These are phyloP conservation scores for Kondoa subrosea DNA, from an alignment of 768 basidiomycete species.

Conservation along the genomic window DNA sequence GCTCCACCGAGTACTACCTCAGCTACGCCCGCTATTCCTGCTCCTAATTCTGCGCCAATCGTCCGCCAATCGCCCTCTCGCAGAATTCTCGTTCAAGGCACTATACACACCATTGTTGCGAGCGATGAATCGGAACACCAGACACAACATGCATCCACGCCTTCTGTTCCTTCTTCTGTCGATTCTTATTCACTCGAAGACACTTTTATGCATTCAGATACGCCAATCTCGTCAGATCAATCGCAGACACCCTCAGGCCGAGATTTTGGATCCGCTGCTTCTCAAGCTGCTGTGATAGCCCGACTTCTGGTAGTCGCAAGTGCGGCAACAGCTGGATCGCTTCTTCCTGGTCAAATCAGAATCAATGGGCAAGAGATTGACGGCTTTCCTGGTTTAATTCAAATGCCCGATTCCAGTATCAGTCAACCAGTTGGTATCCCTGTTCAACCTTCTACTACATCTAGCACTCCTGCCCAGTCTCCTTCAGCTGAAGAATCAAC, in stretches of 20 bases:
- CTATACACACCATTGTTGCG: background rate
- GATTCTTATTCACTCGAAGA: background rate
- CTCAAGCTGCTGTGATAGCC: slow-evolving; percentile 14
- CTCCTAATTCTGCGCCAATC: no score
- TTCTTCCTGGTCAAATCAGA: slow-evolving; percentile 14
- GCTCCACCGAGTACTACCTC: no score
- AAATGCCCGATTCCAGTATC: no score
- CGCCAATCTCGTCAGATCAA: background rate
- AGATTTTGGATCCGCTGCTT: background rate
- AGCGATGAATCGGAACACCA: background rate
- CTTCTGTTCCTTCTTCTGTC: background rate
- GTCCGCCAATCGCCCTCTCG: background rate
- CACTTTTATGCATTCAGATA: background rate
- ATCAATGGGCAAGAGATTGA: slow-evolving; percentile 8
- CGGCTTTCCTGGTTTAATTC: slow-evolving; percentile 7
- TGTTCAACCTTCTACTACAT: background rate
- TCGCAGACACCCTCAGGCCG: background rate
- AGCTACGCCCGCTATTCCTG: no score
- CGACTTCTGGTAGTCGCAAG: slow-evolving; percentile 13
- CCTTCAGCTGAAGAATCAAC: background rate
- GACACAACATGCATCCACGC: background rate
- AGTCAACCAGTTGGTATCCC: background rate
- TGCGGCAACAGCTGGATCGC: slow-evolving; percentile 17
- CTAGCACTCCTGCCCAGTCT: background rate
- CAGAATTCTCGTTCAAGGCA: slow-evolving; percentile 3